A percentile compares a stretch with the other conserved stretches of the same genome.
Conservation (phyloP, 106 monocot species). For the Dendrobium nobile region DNA sequence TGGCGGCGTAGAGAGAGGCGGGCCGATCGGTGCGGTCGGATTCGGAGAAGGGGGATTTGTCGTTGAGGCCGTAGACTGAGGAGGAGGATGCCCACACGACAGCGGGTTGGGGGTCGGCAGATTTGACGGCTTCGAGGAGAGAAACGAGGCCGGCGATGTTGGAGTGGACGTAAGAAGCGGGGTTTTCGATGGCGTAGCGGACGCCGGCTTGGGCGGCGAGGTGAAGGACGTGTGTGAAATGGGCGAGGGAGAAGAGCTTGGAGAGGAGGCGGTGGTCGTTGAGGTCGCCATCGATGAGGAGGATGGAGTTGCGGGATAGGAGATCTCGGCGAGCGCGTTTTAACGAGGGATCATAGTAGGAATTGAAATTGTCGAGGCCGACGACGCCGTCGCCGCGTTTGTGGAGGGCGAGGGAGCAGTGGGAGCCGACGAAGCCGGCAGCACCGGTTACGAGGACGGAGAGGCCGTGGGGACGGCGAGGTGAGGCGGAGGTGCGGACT, state of each 20-base stretch:
- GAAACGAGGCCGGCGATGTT: conserved; percentile 39
- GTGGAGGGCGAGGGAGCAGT: conserved; percentile 25
- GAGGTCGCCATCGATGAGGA: conserved; percentile 23
- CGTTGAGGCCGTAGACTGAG: conserved; percentile 36
- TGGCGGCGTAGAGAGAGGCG: conserved; percentile 58
- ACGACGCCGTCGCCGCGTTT: conserved; percentile 33
- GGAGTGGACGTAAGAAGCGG: conserved; percentile 32
- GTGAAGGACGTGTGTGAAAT: conserved; percentile 44
- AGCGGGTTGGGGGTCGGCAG: conserved; percentile 32
- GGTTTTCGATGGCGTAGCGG: conserved; percentile 37
- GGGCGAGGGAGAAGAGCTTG: conserved; percentile 39
- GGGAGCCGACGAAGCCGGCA: conserved; percentile 33
- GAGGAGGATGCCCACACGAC: conserved; percentile 27
- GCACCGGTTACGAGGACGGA: conserved; percentile 40
- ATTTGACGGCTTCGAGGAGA: conserved; percentile 24
- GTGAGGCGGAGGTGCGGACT: conserved; percentile 24
- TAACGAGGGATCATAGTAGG: conserved; percentile 36
- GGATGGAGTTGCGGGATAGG: conserved; percentile 22
- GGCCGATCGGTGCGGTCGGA: conserved; percentile 49
- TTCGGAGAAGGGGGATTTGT: conserved; percentile 40
- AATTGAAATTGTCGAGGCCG: conserved; percentile 39
- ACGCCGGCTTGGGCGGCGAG: conserved; percentile 45
- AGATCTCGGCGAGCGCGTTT: conserved; percentile 29
- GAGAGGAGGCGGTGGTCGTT: conserved; percentile 25
- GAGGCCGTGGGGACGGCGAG: conserved; percentile 11